phyloP scores from a whole-genome alignment of 2,329 filamentous ascomycete genomes.

The Diaporthe citriasiana region DNA sequence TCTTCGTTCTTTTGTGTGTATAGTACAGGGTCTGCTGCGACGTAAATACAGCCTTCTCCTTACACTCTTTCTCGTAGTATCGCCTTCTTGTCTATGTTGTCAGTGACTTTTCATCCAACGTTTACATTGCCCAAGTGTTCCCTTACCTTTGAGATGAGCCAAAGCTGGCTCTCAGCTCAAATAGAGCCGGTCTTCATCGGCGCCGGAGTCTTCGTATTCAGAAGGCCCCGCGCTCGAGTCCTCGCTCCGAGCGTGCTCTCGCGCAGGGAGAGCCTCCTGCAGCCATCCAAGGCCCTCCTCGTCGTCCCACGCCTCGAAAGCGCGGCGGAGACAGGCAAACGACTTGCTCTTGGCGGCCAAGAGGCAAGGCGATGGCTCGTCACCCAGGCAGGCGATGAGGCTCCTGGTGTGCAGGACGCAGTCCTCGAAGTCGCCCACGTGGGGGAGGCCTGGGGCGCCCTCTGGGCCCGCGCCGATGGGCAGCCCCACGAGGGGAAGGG shows the following conservation, averaged over 20 bases:
- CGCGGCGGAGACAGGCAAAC: slow-evolving; percentile 14
- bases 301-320: background rate
- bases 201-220: background rate
- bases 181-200: slow-evolving; percentile 1
- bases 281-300: background rate
- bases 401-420: slow-evolving; percentile 45
- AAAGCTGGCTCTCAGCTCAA: background rate
- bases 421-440: slow-evolving; percentile 50
- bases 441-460: slow-evolving; percentile 47
- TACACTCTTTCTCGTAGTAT: background rate
- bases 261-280: background rate
- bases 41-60: slow-evolving; percentile 36
- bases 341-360: slow-evolving; percentile 33
- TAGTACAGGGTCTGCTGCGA: slow-evolving; percentile 11
- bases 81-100: background rate
- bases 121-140: background rate
- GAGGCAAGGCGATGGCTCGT: slow-evolving; percentile 1
- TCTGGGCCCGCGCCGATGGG: slow-evolving; percentile 60
- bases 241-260: background rate
- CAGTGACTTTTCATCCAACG: background rate
- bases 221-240: background rate
- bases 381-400: slow-evolving; percentile 20
- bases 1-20: slow-evolving; percentile 37
- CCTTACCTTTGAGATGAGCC: background rate
- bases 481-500: slow-evolving; percentile 52